These are phyloP conservation scores for Hypomontagnella monticulosa DNA, from an alignment of 495 filamentous ascomycete genomes.

Conservation along the genomic window DNA sequence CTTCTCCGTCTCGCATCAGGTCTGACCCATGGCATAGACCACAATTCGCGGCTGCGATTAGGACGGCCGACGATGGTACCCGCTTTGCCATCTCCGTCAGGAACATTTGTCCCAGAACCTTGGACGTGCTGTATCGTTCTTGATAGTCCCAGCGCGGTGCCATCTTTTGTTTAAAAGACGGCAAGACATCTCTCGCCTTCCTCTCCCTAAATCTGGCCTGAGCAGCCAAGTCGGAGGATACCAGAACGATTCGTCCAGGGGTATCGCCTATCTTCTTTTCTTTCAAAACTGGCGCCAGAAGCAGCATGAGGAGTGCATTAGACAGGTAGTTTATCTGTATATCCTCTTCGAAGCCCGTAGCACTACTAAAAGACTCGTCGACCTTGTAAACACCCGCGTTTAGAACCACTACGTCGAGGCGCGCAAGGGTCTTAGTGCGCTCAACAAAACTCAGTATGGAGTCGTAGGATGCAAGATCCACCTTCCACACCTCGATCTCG, in stretches of 20 bases:
- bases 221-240: constrained; percentile 45
- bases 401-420: constrained; percentile 55
- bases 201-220: constrained; percentile 48
- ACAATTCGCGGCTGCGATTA: constrained; percentile 29
- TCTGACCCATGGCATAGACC: constrained; percentile 38
- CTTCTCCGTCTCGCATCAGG: constrained; percentile 43
- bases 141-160: constrained; percentile 11
- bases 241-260: constrained; percentile 48
- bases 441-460: constrained; percentile 51
- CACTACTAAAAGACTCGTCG: not conserved
- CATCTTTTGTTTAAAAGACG: constrained; percentile 46
- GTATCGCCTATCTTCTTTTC: constrained; percentile 39
- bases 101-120: constrained; percentile 53
- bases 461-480: constrained; percentile 57
- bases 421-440: constrained; percentile 42
- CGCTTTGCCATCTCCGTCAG: constrained; percentile 48
- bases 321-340: constrained; percentile 55
- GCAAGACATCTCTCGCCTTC: constrained; percentile 42
- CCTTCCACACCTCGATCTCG: constrained; percentile 56
- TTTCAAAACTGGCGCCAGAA: constrained; percentile 51
- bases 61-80: constrained; percentile 23
- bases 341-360: constrained; percentile 49
- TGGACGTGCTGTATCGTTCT: constrained; percentile 49
- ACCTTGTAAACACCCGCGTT: constrained; percentile 54
- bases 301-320: constrained; percentile 51